phyloP scores from a whole-genome alignment of 768 basidiomycete genomes.

The Mycena metata region DNA sequence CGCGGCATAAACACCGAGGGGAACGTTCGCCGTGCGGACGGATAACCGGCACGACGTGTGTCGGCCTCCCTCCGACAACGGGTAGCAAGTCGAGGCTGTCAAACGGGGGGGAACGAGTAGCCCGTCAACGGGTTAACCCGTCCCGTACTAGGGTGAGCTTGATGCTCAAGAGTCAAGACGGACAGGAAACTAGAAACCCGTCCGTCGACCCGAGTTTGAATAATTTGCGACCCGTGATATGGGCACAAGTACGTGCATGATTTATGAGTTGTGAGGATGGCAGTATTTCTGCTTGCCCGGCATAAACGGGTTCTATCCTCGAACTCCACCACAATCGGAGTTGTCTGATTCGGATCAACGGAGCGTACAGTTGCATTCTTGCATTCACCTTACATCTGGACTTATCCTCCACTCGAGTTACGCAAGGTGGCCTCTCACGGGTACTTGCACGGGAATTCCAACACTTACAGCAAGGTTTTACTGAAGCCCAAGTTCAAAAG shows the following conservation, averaged over 20 bases:
- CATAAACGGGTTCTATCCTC: slow-evolving; percentile 17
- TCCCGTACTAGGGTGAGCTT: too few species aligned
- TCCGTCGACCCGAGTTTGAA: too few species aligned
- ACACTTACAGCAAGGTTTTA: slow-evolving; percentile 12
- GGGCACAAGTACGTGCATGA: slow-evolving; percentile 10
- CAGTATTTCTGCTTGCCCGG: slow-evolving; percentile 17
- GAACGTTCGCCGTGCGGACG: too few species aligned
- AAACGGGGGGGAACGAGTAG: too few species aligned
- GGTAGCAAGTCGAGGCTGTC: too few species aligned
- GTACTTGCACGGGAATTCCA: slow-evolving; percentile 14
- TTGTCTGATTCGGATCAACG: slow-evolving; percentile 16
- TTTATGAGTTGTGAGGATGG: slow-evolving; percentile 9
- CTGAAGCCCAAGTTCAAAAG: slow-evolving; percentile 16
- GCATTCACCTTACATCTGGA: slow-evolving; percentile 6
- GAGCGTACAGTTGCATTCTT: slow-evolving; percentile 10
- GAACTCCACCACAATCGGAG: slow-evolving; percentile 22
- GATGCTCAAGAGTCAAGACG: too few species aligned
- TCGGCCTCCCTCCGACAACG: too few species aligned
- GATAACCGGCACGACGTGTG: too few species aligned
- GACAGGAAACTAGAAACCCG: too few species aligned
- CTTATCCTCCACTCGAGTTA: slow-evolving; percentile 7
- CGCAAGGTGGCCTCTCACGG: neutral
- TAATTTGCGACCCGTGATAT: slow-evolving; percentile 3
- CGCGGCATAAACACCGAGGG: too few species aligned
- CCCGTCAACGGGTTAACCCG: too few species aligned